A percentile compares a stretch with the other conserved stretches of the same genome.
These are phyloP conservation scores for Claviceps pusilla DNA, from an alignment of 2,329 filamentous ascomycete species.

Conservation along the genomic window DNA sequence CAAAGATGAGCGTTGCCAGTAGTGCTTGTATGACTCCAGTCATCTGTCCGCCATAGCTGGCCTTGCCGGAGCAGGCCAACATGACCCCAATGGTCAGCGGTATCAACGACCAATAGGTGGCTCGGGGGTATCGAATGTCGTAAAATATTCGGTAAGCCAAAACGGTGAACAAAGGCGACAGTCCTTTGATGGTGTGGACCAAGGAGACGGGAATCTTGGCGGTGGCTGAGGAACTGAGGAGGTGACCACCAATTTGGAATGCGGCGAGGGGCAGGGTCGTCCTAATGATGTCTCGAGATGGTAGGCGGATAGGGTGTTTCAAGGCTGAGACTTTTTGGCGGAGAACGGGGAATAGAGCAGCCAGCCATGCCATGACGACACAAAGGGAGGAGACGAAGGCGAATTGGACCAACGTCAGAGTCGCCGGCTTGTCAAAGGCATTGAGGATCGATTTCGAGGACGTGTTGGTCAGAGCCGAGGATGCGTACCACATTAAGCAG, in stretches of 20 bases:
- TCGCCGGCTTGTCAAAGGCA: slow-evolving; percentile 77
- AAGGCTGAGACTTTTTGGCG: slow-evolving; percentile 62
- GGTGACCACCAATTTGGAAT: slow-evolving; percentile 88
- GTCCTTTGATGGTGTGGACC: slow-evolving; percentile 95
- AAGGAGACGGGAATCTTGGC: slow-evolving; percentile 90
- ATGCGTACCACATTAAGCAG: slow-evolving; percentile 86
- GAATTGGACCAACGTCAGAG: slow-evolving; percentile 86
- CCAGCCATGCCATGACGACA: slow-evolving; percentile 61
- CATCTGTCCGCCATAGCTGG: slow-evolving; percentile 64
- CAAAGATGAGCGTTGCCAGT: slow-evolving; percentile 81
- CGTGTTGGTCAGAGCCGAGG: slow-evolving; percentile 89
- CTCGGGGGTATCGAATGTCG: slow-evolving; percentile 69
- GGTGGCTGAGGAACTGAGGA: slow-evolving; percentile 85
- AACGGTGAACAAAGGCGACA: slow-evolving; percentile 91
- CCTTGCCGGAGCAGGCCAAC: slow-evolving; percentile 81
- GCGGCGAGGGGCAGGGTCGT: slow-evolving; percentile 82
- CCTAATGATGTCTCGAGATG: slow-evolving; percentile 64
- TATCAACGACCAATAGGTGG: slow-evolving; percentile 80
- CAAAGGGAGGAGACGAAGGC: slow-evolving; percentile 83
- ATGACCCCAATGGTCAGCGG: slow-evolving; percentile 89
- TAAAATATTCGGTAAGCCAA: slow-evolving; percentile 82
- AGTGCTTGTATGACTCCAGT: slow-evolving; percentile 83
- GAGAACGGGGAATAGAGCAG: slow-evolving; percentile 55
- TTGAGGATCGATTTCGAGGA: slow-evolving; percentile 96
- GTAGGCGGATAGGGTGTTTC: slow-evolving; percentile 67